Evolutionary conservation across 2,329 filamentous ascomycete species (phyloP), one percentile per base, ranked within the genome.

Genomic region (Dactylella cylindrospora): DNA sequence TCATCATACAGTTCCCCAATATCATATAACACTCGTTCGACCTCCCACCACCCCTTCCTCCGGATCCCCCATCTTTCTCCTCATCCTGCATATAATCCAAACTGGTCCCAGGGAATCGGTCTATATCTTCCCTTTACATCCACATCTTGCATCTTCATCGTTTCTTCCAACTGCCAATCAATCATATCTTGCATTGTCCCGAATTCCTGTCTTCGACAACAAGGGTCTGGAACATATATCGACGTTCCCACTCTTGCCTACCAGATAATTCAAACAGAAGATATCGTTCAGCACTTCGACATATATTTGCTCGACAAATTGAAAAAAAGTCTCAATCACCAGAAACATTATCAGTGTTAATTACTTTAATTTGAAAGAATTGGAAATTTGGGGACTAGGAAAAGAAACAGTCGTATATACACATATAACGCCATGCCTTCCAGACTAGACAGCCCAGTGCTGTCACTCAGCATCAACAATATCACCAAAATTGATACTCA

Each of bases 401-500:
- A 31, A 8, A 31, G 8, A 8, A 31, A 9, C 8, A 31, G 9
- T 31, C 13, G 8, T 9, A 31, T 3, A 41, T 35, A 53, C 60
- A 25, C 47, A 67, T 67, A 65, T 66, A 50, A 57, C 70, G 76
- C 66, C 31, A 97, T 97, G 91, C 88, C 89, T 76, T 84, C 87
- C 72, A 81, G 82, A 75, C 79, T 95, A 74, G 84, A 87, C 74
- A 85, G 86, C 64, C 87, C 91, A 70, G 87, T 97, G 72, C 79
- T 97, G 71, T 90, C 89, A 65, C 87, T 97, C 73, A 90, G 96
- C 77, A 84, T 88, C 66, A 88, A 85, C 72, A 86, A 91, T 68
- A 90, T 98, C 73, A 88, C 93, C 78, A 89, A 94, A 73, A 89
- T 97, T 70, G 90, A 97, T 75, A 95, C 91, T 1, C 81, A 85